A percentile compares a stretch with the other conserved stretches of the same genome.
Conservation (phyloP, 176 grass and related monocot species). For the Pharus latifolius region DNA sequence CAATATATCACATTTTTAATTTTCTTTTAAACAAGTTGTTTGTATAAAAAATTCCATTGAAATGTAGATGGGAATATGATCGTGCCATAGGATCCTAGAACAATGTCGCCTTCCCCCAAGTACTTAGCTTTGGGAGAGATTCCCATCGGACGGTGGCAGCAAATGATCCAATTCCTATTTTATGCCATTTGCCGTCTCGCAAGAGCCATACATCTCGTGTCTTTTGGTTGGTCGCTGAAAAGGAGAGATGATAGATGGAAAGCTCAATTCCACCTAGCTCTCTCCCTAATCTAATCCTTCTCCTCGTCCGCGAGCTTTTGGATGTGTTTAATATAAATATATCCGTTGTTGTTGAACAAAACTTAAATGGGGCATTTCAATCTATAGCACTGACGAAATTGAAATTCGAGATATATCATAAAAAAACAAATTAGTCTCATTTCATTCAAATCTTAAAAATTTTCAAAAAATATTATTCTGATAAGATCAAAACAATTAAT, state of each 20-base stretch:
- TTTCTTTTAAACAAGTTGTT: too few species aligned
- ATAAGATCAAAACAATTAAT: too few species aligned
- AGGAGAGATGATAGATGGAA: background rate
- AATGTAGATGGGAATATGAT: too few species aligned
- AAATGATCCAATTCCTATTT: background rate
- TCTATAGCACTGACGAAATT: too few species aligned
- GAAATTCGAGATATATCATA: too few species aligned
- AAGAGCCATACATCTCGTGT: background rate
- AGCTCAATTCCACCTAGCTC: conserved; percentile 3
- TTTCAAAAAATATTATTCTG: too few species aligned
- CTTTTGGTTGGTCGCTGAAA: background rate
- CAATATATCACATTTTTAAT: too few species aligned
- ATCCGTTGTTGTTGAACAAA: too few species aligned
- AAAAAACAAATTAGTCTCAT: too few species aligned
- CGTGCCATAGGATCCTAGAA: background rate
- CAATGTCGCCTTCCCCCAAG: background rate
- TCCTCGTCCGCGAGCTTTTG: background rate
- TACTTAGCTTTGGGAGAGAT: background rate
- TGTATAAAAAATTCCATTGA: too few species aligned
- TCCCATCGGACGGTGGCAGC: background rate
- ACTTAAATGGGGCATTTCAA: too few species aligned
- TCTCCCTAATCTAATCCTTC: background rate
- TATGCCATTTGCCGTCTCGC: background rate
- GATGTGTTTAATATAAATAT: background rate
- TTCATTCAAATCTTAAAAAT: too few species aligned